Evolutionary conservation across 1,284 basidiomycete genomes (phyloP), one percentile per base, ranked within the genome.

Genomic region (Puccinia polysora): DNA sequence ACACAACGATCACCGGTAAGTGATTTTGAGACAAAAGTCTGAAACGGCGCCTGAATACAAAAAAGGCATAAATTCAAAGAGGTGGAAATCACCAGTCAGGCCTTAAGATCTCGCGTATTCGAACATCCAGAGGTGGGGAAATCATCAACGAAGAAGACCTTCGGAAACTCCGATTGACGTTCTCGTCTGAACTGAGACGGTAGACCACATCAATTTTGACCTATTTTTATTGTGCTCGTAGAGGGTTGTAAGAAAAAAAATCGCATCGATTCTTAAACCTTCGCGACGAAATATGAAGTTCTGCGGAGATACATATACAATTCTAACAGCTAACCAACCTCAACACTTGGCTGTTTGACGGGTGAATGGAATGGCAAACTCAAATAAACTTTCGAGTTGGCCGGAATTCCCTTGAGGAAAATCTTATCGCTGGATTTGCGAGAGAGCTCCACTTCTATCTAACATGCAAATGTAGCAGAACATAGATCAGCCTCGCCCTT

Each of bases 81-180:
- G 14, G 5, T 25, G 3, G 4, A 38, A 32, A 30, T 47, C 40
- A 60, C 73, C 43, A 45, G 36, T 52, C 43, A 20, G 60, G 8
- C 58, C 73, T 25, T 40, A 74, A 74, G 15, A 50, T 58, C 32
- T 74, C 68, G 2, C 56, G 59, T 2, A 65, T 62, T 47, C 55
- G 52, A 15, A 74, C 36, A 6, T 50, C 15, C 12, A 74, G 49
- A n/a, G 73, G 73, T 12, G 58, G 14, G 1, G 49, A 12, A 25
- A 34, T 28, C 25, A 30, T 36, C 0, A 74, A 45, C 3, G 1
- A 38, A 15, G 47, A 56, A 23, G 45, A 7, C 36, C 59, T 58
- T 47, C 47, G 36, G 47, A 68, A 47, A 18, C 4, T 28, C 32
- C 65, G 20, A 28, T 68, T 68, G 53, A 56, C 43, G 58, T 25